phyloP scores from a whole-genome alignment of 345 rosid genomes.

The Corymbia maculata region DNA sequence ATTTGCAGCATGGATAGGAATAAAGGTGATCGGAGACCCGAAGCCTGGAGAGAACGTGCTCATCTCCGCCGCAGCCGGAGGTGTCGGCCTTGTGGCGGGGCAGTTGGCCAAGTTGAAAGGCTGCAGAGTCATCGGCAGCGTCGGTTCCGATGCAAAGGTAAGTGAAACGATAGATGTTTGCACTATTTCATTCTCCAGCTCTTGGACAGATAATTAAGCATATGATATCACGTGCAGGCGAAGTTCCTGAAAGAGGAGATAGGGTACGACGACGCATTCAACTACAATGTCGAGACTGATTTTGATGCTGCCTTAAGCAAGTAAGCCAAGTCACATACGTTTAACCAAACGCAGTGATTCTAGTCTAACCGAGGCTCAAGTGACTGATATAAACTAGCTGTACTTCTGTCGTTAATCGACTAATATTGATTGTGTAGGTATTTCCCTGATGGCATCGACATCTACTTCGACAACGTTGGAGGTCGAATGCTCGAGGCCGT shows the following conservation, averaged over 20 bases:
- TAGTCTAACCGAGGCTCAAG: not conserved
- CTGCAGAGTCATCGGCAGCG: slow-evolving; percentile 27
- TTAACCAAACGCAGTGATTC: not conserved
- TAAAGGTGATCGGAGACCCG: slow-evolving; percentile 16
- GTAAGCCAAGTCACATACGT: not conserved
- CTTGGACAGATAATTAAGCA: not conserved
- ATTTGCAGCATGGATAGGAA: slow-evolving; percentile 34
- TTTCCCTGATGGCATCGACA: slow-evolving; percentile 38
- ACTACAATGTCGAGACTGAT: not conserved
- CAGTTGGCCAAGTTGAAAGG: slow-evolving; percentile 34
- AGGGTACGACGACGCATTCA: not conserved
- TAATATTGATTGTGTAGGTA: slow-evolving; percentile 2
- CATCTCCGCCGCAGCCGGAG: slow-evolving; percentile 37
- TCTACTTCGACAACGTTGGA: slow-evolving; percentile 43
- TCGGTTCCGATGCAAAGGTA: slow-evolving; percentile 32
- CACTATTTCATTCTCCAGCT: not conserved
- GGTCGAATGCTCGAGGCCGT: slow-evolving; percentile 52
- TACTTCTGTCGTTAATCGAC: not conserved
- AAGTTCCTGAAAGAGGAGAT: not conserved
- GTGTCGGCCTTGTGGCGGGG: slow-evolving; percentile 30
- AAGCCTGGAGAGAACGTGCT: slow-evolving; percentile 21
- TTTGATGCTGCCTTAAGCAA: not conserved
- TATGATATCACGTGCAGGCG: not conserved
- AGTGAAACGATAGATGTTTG: not conserved
- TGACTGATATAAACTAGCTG: not conserved